Base-by-base conservation (phyloP, 768 basidiomycete species). In the Mycena polygramma region DNA sequence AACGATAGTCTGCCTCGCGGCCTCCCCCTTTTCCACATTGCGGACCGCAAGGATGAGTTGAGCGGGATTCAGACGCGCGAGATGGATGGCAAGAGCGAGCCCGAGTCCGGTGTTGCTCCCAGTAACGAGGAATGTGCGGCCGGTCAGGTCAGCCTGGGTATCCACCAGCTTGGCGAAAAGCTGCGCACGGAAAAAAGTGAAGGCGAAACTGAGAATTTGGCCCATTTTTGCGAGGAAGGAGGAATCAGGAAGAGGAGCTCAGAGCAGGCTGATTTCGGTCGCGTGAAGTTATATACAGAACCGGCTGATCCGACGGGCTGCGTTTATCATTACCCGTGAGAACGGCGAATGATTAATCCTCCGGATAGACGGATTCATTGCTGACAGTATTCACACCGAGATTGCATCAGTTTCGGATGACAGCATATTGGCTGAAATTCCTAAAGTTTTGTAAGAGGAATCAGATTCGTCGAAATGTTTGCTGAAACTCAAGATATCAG, bases 21-120 rank as follows among this genome's bases (percentile, higher is more conserved):
- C 61, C 22, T 68, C 61, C 15, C 70, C 70, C 37, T 68, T 72
- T 11, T 64, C 37, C 36, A 60, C 13, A 36, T 61, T 45, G 8
- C 69, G 63, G 26, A 71, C 69, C 17, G 58, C 69, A n/a, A 71
- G 64, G 22, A 71, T 66, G 24, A 71, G 51, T 8, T 30, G 64
- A 0, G 57, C 69, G 1, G 69, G 64, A n/a, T 62, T 54, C 37
- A 71, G 26, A 49, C 53, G 64, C 30, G 69, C 69, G 7, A 71
- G 64, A 52, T 66, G 69, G 43, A 57, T 41, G 36, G 78, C 80
- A 17, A 82, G 83, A 64, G 82, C 83, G 37, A 80, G 81, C 8
- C 85, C 86, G 26, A 87, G 78, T 4, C 78, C 84, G 2, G 79
- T 72, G 60, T 83, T 84, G 13, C 79, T 79, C 5, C 84, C 84